A percentile compares a stretch with the other conserved stretches of the same genome.
Conservation (phyloP, 2,329 filamentous ascomycete species). For the Trichoderma atrobrunneum region DNA sequence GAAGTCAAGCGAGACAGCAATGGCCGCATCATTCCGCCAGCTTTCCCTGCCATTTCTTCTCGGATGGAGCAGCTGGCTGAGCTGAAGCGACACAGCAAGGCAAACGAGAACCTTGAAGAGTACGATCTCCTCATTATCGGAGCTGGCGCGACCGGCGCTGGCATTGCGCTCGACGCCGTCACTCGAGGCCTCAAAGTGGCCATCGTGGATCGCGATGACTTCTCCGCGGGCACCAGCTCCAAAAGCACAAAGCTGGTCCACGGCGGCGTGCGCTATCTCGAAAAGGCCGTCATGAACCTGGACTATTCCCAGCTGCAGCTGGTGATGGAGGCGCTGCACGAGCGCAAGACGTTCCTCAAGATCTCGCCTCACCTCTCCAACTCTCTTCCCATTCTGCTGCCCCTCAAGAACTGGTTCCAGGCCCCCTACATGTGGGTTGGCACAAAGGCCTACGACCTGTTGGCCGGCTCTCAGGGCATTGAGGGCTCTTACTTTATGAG, state of each 20-base stretch:
- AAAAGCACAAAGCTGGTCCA: constrained; percentile 88
- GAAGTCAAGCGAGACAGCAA: constrained; percentile 36
- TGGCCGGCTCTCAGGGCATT: constrained; percentile 78
- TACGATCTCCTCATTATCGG: constrained; percentile 80
- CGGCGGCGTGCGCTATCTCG: constrained; percentile 78
- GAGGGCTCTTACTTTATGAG: constrained; percentile 81
- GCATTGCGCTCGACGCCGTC: constrained; percentile 77
- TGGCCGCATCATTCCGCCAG: constrained; percentile 39
- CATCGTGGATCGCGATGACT: constrained; percentile 79
- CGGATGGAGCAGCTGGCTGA: constrained; percentile 41
- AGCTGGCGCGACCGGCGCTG: constrained; percentile 74
- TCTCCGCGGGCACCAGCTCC: constrained; percentile 76
- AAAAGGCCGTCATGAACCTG: constrained; percentile 82
- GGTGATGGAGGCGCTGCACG: constrained; percentile 76
- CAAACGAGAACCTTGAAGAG: constrained; percentile 45
- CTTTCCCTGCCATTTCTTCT: constrained; percentile 35
- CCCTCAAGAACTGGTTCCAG: constrained; percentile 80
- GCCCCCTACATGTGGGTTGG: constrained; percentile 70
- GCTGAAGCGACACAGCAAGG: constrained; percentile 34
- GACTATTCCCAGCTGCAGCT: constrained; percentile 81
- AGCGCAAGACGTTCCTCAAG: constrained; percentile 79
- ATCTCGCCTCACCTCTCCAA: constrained; percentile 78
- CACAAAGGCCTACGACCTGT: constrained; percentile 75
- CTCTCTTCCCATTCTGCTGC: constrained; percentile 82
- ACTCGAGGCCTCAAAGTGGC: constrained; percentile 78